Percentiles rank a stretch among this genome's conserved stretches.
These are phyloP conservation scores for Colletotrichum agaves DNA, from an alignment of 2,329 filamentous ascomycete genomes.

Conservation along the genomic window DNA sequence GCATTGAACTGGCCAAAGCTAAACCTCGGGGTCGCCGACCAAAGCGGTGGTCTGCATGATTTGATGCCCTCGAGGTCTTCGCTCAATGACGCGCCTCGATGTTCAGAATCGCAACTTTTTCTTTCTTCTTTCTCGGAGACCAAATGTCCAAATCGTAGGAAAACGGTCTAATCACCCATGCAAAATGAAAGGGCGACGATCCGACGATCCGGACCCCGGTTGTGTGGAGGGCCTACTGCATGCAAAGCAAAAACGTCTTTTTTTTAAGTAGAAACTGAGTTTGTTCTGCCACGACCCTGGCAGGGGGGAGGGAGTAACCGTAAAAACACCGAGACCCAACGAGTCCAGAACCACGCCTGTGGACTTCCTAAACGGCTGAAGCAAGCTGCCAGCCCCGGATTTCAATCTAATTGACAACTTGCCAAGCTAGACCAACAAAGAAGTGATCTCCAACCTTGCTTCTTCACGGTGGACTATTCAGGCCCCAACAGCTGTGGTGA, in stretches of 20 bases:
- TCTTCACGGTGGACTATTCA: neutral
- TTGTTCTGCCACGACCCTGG: conserved; percentile 2
- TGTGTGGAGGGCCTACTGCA: neutral
- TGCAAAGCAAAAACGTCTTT: conserved; percentile 11
- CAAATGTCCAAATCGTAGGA: neutral
- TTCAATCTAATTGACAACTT: conserved; percentile 19
- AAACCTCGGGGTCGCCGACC: conserved; percentile 2
- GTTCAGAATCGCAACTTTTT: neutral
- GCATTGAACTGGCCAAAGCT: conserved; percentile 5
- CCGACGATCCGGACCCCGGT: conserved; percentile 6
- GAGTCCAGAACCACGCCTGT: neutral
- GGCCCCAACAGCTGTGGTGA: neutral
- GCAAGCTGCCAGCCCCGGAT: conserved; percentile 9
- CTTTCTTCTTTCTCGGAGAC: neutral
- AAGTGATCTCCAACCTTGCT: neutral
- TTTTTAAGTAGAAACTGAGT: neutral
- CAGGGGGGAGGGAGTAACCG: neutral
- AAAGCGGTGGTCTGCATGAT: neutral
- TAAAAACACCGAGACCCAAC: neutral
- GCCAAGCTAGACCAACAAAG: conserved; percentile 2
- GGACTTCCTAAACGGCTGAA: neutral
- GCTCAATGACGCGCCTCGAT: neutral
- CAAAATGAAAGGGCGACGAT: conserved; percentile 13
- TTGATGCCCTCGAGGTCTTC: neutral
- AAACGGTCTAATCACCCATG: neutral